Evolutionary conservation across 2,329 filamentous ascomycete species (phyloP), one percentile per base, ranked within the genome.

Genomic region (Ceratocystis ficicola): DNA sequence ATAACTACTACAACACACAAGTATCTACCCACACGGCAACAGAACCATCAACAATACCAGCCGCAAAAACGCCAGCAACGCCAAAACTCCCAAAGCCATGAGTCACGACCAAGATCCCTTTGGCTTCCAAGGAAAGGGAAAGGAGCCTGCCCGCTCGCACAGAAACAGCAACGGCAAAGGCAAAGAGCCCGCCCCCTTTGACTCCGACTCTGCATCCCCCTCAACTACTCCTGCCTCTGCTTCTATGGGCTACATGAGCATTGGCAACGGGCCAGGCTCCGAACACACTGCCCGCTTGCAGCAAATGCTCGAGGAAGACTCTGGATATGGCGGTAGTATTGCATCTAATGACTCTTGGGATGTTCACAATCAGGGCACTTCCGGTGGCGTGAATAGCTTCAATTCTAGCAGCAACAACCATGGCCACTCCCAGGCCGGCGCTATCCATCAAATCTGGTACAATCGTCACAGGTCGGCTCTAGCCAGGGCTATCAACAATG

Each of bases 381-480:
- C 69, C 41, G 66, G 65, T 10, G 69, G 69, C 32, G 64, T 70
- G n/a, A 69, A 69, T 50, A 68, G 66, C 41, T 17, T 46, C 10
- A 60, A 44, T 22, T 64, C 61, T 3, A 74, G 76, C 55, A 72
- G 75, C 67, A 77, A 25, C 50, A 12, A 44, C 44, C 25, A 46
- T 25, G 25, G 78, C 59, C 77, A 79, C 72, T 75, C 76, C 57
- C 84, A 93, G 70, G 87, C 90, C 46, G 89, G 87, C 72, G 90
- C 95, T 75, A 85, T 96, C 62, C 88, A 95, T 73, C 94, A 97
- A 77, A 82, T 97, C 70, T 90, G 89, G 80, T 96, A 96, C 77
- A 97, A 97, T 75, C 85, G 90, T 72, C 96, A 97, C 74, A 86
- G 92, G 67, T 89, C 86, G 5, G 85, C 89, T 41, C 83, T 99